phyloP scores from a whole-genome alignment of 2,329 filamentous ascomycete species.

The Neoarthrinium moseri region DNA sequence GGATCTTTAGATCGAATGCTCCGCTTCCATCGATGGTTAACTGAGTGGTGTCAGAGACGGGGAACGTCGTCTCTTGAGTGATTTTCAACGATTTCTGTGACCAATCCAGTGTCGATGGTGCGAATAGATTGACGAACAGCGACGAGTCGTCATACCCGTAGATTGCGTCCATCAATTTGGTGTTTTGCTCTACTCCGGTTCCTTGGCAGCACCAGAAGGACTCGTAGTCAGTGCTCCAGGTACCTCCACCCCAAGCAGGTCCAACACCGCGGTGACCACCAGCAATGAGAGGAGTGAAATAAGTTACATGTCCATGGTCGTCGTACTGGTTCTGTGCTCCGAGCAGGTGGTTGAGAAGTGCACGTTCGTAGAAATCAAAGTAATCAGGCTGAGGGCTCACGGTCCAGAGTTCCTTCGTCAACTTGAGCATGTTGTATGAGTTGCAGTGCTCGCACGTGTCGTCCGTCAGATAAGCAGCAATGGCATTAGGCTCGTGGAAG shows the following conservation, averaged over 20 bases:
- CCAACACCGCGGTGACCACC: slow-evolving; percentile 47
- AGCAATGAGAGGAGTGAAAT: slow-evolving; percentile 49
- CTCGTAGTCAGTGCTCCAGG: slow-evolving; percentile 52
- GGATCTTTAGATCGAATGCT: slow-evolving; percentile 33
- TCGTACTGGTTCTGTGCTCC: slow-evolving; percentile 44
- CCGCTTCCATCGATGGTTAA: slow-evolving; percentile 34
- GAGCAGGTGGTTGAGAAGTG: slow-evolving; percentile 49
- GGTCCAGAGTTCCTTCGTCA: slow-evolving; percentile 50
- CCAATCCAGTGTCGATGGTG: slow-evolving; percentile 44
- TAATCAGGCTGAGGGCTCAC: slow-evolving; percentile 41
- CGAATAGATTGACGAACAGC: slow-evolving; percentile 50
- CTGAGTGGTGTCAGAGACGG: slow-evolving; percentile 36
- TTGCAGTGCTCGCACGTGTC: slow-evolving; percentile 54
- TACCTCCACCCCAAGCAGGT: slow-evolving; percentile 52
- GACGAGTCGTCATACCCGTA: slow-evolving; percentile 43
- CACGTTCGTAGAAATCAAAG: slow-evolving; percentile 53
- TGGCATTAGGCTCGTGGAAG: slow-evolving; percentile 45
- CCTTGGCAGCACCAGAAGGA: slow-evolving; percentile 56
- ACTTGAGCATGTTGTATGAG: slow-evolving; percentile 56
- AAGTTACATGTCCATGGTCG: slow-evolving; percentile 49
- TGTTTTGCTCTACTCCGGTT: slow-evolving; percentile 48
- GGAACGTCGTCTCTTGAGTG: slow-evolving; percentile 42
- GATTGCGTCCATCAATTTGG: slow-evolving; percentile 51
- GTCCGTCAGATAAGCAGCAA: slow-evolving; percentile 37
- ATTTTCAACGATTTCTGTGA: slow-evolving; percentile 36